Percentiles rank a stretch among this genome's conserved stretches.
Evolutionary conservation across 352 stramenopile genomes (phyloP).

Genomic region (Phytophthora kernoviae): DNA sequence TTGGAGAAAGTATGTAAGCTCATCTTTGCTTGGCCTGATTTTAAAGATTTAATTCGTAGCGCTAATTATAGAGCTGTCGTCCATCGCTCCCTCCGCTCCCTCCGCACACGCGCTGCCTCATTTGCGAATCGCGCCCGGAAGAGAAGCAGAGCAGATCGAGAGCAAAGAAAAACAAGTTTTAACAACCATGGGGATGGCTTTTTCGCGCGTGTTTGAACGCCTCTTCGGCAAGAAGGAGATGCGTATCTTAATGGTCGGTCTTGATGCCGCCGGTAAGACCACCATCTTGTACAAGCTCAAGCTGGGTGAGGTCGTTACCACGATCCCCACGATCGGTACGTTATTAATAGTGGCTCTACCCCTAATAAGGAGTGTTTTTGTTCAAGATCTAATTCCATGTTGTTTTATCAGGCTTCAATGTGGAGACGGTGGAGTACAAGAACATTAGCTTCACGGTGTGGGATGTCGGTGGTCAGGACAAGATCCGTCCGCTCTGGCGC

Average conservation of each 20-base stretch:
- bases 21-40: too few species aligned
- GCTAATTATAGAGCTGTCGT: neutral
- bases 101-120: constrained; percentile 25
- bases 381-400: constrained; percentile 9
- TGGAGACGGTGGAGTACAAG: constrained; percentile 99
- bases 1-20: too few species aligned
- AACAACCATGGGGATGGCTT: constrained; percentile 97
- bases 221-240: constrained; percentile 99
- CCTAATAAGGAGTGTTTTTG: neutral
- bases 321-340: constrained; percentile 96
- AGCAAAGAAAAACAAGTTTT: constrained; percentile 8
- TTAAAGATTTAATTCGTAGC: neutral
- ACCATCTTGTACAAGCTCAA: constrained; percentile 98
- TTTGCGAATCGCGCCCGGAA: constrained; percentile 57
- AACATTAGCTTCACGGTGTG: constrained; percentile 99
- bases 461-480: constrained; percentile 99
- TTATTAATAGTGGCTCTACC: constrained; percentile 50
- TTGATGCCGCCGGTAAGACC: constrained; percentile 99
- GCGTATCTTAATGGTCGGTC: constrained; percentile 99
- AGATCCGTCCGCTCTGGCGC: constrained; percentile 98
- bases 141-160: constrained; percentile 27
- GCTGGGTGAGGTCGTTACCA: constrained; percentile 95
- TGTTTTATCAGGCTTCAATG: constrained; percentile 94
- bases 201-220: constrained; percentile 97
- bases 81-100: neutral